These are phyloP conservation scores for Rhodotorula sphaerocarpa DNA, from an alignment of 768 basidiomycete genomes.

Conservation along the genomic window DNA sequence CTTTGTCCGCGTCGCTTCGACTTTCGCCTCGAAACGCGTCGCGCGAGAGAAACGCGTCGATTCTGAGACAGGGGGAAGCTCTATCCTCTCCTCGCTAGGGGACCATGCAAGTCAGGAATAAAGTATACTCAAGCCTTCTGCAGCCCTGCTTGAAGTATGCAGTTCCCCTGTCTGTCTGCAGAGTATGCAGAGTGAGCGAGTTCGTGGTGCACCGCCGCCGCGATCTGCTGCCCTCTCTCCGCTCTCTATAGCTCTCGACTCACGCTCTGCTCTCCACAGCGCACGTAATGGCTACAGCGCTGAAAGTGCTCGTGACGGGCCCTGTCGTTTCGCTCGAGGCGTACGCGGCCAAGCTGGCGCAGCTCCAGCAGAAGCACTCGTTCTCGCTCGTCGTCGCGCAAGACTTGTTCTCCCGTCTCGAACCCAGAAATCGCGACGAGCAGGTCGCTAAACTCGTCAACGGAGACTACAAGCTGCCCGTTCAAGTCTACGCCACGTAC, in stretches of 20 bases:
- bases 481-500: constrained; percentile 89
- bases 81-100: too few relatives aligned
- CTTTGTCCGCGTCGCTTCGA: too few relatives aligned
- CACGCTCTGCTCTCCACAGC: not conserved
- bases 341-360: constrained; percentile 70
- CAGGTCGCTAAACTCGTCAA: constrained; percentile 58
- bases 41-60: too few relatives aligned
- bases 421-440: constrained; percentile 45
- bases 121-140: too few relatives aligned
- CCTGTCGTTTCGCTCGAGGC: constrained; percentile 51
- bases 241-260: not conserved
- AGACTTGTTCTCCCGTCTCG: constrained; percentile 67
- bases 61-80: too few relatives aligned
- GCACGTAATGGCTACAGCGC: not conserved
- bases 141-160: too few relatives aligned
- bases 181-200: too few relatives aligned
- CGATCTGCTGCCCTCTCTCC: too few relatives aligned
- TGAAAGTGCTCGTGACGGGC: constrained; percentile 28
- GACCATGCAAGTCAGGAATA: too few relatives aligned
- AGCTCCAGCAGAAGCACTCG: constrained; percentile 82
- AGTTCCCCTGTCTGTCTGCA: too few relatives aligned
- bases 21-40: too few relatives aligned
- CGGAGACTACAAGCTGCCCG: constrained; percentile 64
- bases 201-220: too few relatives aligned
- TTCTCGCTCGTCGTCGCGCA: constrained; percentile 74